Evolutionary conservation across 352 stramenopile species (phyloP).

Genomic region (Peronospora farinosa): DNA sequence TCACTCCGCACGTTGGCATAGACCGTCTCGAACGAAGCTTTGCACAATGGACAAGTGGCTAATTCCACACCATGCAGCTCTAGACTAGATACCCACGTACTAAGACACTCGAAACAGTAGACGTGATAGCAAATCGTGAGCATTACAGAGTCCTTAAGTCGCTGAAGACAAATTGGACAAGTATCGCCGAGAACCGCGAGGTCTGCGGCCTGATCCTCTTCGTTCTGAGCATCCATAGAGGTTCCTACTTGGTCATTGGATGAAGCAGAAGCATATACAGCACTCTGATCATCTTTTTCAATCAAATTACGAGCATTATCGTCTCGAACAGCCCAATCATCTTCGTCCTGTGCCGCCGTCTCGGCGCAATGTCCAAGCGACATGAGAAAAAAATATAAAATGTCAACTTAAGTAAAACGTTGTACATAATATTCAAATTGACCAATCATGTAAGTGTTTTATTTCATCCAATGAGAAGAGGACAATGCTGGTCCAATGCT

Average conservation of each 20-base stretch:
- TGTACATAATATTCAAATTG: no score
- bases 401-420: no score
- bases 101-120: constrained; percentile 66
- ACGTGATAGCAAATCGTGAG: constrained; percentile 58
- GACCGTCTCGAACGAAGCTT: constrained; percentile 45
- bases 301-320: constrained; percentile 17
- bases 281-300: constrained; percentile 15
- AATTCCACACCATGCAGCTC: constrained; percentile 45
- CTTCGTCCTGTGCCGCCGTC: constrained; percentile 34
- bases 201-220: constrained; percentile 24
- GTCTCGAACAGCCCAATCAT: constrained; percentile 39
- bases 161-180: constrained; percentile 67
- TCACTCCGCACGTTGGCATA: constrained; percentile 64
- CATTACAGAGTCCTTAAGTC: constrained; percentile 51
- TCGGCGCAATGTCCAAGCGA: constrained; percentile 31
- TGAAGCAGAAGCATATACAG: constrained; percentile 19
- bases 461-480: constrained; percentile 38
- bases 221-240: constrained; percentile 7
- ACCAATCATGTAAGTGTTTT: background rate
- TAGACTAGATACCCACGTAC: constrained; percentile 51
- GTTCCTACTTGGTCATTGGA: constrained; percentile 24
- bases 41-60: constrained; percentile 65
- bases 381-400: constrained; percentile 19
- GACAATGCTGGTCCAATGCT: constrained; percentile 19
- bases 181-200: constrained; percentile 60